These are phyloP conservation scores for Quercus parvula DNA, from an alignment of 306 rosid species.

Conservation along the genomic window DNA sequence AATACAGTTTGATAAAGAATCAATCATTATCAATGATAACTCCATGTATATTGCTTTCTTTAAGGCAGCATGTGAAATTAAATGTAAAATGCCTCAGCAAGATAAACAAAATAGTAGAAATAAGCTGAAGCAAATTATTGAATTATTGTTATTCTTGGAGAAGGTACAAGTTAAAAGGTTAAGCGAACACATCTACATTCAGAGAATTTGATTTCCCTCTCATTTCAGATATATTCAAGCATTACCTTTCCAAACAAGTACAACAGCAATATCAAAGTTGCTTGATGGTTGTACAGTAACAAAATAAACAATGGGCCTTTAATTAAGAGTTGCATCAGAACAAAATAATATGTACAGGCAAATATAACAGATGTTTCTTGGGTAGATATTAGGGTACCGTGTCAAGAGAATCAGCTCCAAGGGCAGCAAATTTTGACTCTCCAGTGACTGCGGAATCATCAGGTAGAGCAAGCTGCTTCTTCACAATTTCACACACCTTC, in stretches of 20 bases:
- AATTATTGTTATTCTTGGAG: neutral
- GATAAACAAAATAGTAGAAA: too few species aligned
- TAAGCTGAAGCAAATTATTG: too few species aligned
- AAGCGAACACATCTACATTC: neutral
- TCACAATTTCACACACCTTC: conserved; percentile 73
- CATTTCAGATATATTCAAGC: neutral
- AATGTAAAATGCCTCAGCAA: too few species aligned
- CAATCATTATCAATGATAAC: too few species aligned
- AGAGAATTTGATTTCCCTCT: neutral
- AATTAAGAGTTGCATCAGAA: neutral
- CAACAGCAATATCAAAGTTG: neutral
- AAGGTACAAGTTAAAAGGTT: too few species aligned
- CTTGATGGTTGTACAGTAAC: neutral
- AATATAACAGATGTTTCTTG: neutral
- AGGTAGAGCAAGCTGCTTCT: conserved; percentile 82
- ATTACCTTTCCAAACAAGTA: neutral
- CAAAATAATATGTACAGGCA: neutral
- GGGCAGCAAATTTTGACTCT: conserved; percentile 71
- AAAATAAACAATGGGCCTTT: neutral
- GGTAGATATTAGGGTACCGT: conserved; percentile 49
- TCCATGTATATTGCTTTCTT: too few species aligned
- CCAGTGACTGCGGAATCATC: conserved; percentile 45
- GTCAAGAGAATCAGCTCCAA: conserved; percentile 98
- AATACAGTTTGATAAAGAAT: too few species aligned
- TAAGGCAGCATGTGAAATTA: too few species aligned